Conservation (phyloP, 352 stramenopile species). For the Phytophthora litchii region DNA sequence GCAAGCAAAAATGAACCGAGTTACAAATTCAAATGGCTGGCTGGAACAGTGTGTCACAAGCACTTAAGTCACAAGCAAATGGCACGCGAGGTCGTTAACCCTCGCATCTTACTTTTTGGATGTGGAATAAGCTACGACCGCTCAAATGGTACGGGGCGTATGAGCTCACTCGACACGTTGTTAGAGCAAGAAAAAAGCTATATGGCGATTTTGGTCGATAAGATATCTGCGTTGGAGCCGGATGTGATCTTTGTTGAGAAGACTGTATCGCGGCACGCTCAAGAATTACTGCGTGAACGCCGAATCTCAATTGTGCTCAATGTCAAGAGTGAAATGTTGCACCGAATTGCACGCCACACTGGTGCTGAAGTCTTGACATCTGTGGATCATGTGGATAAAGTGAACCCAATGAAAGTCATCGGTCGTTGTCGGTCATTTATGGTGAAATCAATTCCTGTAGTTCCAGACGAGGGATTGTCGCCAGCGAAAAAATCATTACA, state of each 20-base stretch:
- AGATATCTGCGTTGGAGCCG: slow-evolving; percentile 95
- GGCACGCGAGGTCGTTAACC: slow-evolving; percentile 92
- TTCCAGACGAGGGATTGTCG: slow-evolving; percentile 43
- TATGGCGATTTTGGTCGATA: slow-evolving; percentile 96
- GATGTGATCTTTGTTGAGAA: slow-evolving; percentile 95
- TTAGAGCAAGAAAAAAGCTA: slow-evolving; percentile 97
- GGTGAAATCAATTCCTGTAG: slow-evolving; percentile 61
- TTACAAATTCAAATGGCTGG: slow-evolving; percentile 94
- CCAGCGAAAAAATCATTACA: slow-evolving; percentile 35
- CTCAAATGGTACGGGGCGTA: slow-evolving; percentile 76
- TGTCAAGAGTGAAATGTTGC: slow-evolving; percentile 92
- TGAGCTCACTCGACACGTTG: slow-evolving; percentile 95
- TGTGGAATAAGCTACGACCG: slow-evolving; percentile 97
- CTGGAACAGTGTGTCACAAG: slow-evolving; percentile 96
- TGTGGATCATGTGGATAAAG: slow-evolving; percentile 92
- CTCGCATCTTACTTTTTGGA: slow-evolving; percentile 96
- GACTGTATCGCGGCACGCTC: slow-evolving; percentile 89
- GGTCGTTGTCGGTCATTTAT: slow-evolving; percentile 72
- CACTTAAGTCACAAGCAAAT: slow-evolving; percentile 98
- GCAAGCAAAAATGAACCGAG: slow-evolving; percentile 78
- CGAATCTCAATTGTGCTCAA: slow-evolving; percentile 95
- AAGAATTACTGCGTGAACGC: slow-evolving; percentile 92
- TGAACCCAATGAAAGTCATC: slow-evolving; percentile 53
- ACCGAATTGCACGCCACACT: slow-evolving; percentile 93
- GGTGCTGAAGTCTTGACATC: slow-evolving; percentile 91